Base-by-base conservation (phyloP, 352 stramenopile genomes). In the Thraustochytrium sp. region DNA sequence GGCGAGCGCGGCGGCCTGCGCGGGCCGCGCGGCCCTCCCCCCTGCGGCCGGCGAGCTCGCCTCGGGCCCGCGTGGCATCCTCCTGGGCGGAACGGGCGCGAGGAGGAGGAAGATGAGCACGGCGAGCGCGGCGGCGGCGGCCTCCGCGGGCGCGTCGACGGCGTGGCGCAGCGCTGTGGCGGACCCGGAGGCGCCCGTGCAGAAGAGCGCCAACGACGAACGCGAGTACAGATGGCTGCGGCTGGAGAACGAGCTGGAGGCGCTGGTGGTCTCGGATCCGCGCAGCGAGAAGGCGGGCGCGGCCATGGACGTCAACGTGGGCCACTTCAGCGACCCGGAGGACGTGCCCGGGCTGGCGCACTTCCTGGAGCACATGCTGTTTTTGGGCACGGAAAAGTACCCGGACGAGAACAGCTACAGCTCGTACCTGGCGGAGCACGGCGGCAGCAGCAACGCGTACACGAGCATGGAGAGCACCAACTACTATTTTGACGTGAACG, bases 341-440 rank as follows among this genome's bases (percentile, higher is more conserved):
- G 86, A 94, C 37, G 82, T 97, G 8, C 92, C 93, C 0, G 93
- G 93, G 0, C 90, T 97, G 31, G 92, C 93, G 53, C 93, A 97
- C 77, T 97, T 98, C 62, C 83, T 91, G 49, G 96, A 99, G 87
- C 96, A 98, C 90, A 98, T 98, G 94, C 87, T 98, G 2, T 99
- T 99, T 85, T 86, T 99, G 4, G 96, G 96, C 16, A 98, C 95
- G 37, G 85, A 91, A 55, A 96, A 97, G 85, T 99, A 98, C 87
- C 96, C 96, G 3, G 89, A 97, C 51, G 95, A 98, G 88, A 95
- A 97, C 87, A 95, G 90, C 46, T 98, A 97, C 86, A 92, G 93
- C 85, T 88, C 92, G 76, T 98, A 94, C 84, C 85, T 99, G 26
- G 92, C 90, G 53, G 87, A 90, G 13, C 94, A 98, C 87, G 95